Conservation (phyloP, 352 stramenopile genomes). For the Bremia lactucae region DNA sequence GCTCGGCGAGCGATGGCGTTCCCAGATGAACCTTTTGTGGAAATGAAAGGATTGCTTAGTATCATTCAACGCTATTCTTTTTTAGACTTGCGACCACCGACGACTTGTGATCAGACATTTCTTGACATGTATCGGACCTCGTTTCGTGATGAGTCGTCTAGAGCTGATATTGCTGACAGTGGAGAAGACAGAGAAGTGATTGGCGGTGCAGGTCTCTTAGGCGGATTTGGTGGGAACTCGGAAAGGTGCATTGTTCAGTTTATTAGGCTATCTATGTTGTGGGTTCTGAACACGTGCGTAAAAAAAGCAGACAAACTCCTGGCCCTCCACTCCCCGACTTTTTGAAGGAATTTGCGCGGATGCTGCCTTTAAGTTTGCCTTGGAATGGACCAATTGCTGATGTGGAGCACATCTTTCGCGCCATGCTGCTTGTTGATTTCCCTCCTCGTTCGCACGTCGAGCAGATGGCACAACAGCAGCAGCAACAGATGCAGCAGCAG, state of each 20-base stretch:
- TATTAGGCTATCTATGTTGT: background rate
- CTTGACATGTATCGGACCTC: conserved; percentile 67
- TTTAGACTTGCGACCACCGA: conserved; percentile 49
- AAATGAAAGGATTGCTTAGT: conserved; percentile 73
- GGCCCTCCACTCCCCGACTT: conserved; percentile 76
- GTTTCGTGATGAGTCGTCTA: conserved; percentile 12
- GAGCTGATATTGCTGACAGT: conserved; percentile 10
- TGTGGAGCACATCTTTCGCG: conserved; percentile 78
- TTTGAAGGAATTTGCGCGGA: conserved; percentile 71
- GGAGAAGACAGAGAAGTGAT: conserved; percentile 18
- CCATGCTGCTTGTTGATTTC: conserved; percentile 77
- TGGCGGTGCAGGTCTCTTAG: conserved; percentile 9
- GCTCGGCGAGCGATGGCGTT: conserved; percentile 67
- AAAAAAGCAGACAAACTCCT: conserved; percentile 38
- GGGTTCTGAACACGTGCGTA: background rate
- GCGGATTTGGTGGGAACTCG: conserved; percentile 26
- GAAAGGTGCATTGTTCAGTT: conserved; percentile 24
- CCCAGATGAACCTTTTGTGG: conserved; percentile 59
- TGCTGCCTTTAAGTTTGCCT: conserved; percentile 68
- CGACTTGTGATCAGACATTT: conserved; percentile 59
- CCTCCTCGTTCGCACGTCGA: conserved; percentile 62
- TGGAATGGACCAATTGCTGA: conserved; percentile 84
- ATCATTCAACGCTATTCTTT: conserved; percentile 78
- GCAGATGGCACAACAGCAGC: conserved; percentile 50
- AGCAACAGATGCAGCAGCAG: conserved; percentile 54